phyloP scores from a whole-genome alignment of 345 rosid species.

The Cardamine resedifolia region DNA sequence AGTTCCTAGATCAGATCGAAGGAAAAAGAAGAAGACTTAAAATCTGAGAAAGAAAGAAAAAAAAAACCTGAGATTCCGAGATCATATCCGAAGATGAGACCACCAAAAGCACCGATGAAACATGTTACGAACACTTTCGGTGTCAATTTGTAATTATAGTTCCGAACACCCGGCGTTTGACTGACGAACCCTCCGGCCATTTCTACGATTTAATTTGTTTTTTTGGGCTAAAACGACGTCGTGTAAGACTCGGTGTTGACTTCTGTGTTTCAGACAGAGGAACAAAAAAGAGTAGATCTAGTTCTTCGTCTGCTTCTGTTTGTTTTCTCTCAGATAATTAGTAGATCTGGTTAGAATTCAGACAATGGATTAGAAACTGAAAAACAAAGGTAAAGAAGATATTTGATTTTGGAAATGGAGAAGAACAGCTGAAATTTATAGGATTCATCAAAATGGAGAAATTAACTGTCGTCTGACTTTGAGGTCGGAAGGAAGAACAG shows the following conservation, averaged over 20 bases:
- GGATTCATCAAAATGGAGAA: slow-evolving; percentile 1
- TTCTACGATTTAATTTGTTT: slow-evolving; percentile 11
- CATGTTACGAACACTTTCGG: slow-evolving; percentile 60
- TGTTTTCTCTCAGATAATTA: neutral
- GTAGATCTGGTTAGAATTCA: slow-evolving; percentile 15
- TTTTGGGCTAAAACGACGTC: slow-evolving; percentile 21
- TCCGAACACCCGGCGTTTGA: slow-evolving; percentile 34
- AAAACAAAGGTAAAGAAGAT: neutral
- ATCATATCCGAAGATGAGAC: slow-evolving; percentile 86
- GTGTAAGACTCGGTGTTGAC: slow-evolving; percentile 21
- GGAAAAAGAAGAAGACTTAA: neutral
- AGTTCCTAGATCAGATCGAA: neutral
- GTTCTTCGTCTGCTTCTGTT: slow-evolving; percentile 11
- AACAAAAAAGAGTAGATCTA: slow-evolving; percentile 30
- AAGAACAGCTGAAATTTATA: slow-evolving; percentile 31
- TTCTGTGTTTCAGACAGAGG: slow-evolving; percentile 17
- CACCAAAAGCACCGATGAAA: slow-evolving; percentile 78
- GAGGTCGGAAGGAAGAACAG: slow-evolving; percentile 23
- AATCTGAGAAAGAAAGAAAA: neutral
- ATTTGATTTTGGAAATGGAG: slow-evolving; percentile 16
- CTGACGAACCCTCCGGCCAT: slow-evolving; percentile 55
- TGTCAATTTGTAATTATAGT: slow-evolving; percentile 60
- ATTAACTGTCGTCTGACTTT: slow-evolving; percentile 31
- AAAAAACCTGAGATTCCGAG: slow-evolving; percentile 69
- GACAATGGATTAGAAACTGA: neutral